Evolutionary conservation across 208 protist species (phyloP), one percentile per base, ranked within the genome.

Genomic region (Novymonas esmeraldas): DNA sequence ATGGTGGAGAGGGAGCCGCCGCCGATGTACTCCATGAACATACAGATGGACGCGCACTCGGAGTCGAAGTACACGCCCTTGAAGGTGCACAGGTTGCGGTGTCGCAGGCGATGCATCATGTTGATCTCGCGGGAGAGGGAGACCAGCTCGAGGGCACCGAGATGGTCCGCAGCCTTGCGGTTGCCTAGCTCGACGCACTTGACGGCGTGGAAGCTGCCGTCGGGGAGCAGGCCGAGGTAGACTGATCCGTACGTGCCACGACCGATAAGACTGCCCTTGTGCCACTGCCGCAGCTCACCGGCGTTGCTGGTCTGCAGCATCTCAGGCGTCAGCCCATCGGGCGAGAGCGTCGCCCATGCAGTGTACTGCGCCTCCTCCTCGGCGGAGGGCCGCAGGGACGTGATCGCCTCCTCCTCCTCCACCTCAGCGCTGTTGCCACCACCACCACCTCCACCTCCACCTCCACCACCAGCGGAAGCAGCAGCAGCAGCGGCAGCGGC

Each of bases 11-110:
- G 72, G 0, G 89, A 92, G 49, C 94, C 94, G 22, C 95, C 93
- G 31, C 93, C 85, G 52, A 98, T 84, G 89, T 96, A 97, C 75
- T 98, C 87, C 89, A 97, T 95, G 48, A 97, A 95, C 81, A 98
- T 95, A 66, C 90, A 93, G 24, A 98, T 86, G 39, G 67, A 76
- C 28, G 65, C 73, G 39, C 70, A 79, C 24, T 78, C 56, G 0
- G 75, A 24, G 50, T 95, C 88, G 64, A 83, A 95, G 64, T 67
- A 72, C 39, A 92, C 85, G 16, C 95, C 95, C 38, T 90, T 87
- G 76, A 98, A 98, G 33, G 74, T 84, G 56, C 97, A 97, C 44
- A 98, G 79, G 76, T 98, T 97, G 29, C 73, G 81, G 79, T 98
- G 95, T 0, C 73, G 70, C 22, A 98, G 81, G 6, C 79, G 84